phyloP scores from a whole-genome alignment of 2,329 filamentous ascomycete genomes.

The Aureobasidium zeae region DNA sequence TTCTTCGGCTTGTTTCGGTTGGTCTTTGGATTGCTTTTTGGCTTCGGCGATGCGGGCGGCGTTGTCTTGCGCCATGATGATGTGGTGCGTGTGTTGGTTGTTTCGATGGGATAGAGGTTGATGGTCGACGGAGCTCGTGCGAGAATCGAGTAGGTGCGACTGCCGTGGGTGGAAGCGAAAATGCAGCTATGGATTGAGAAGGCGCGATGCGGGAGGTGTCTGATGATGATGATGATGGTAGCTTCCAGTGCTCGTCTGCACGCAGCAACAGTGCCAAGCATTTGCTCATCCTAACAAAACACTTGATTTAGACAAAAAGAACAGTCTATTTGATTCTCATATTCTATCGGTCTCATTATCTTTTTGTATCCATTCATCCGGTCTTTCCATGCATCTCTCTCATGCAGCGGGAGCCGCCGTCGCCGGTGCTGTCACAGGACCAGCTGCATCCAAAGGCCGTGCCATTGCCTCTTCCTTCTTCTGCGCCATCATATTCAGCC shows the following conservation, averaged over 20 bases:
- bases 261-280: neutral
- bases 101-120: no score
- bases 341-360: neutral
- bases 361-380: neutral
- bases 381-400: no score
- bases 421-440: neutral
- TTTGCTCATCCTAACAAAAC: neutral
- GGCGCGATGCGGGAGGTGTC: neutral
- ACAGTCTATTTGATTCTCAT: neutral
- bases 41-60: conserved; percentile 74
- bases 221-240: conserved; percentile 2
- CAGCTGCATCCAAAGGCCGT: neutral
- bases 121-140: neutral
- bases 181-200: neutral
- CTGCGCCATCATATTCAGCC: conserved; percentile 66
- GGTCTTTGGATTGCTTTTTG: conserved; percentile 68
- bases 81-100: no score
- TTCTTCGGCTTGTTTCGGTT: conserved; percentile 74
- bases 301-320: no score
- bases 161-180: neutral
- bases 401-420: conserved; percentile 7
- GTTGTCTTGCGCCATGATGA: conserved; percentile 43
- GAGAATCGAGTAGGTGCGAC: neutral
- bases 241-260: neutral
- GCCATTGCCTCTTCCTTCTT: conserved; percentile 36